Percentiles rank a stretch among this genome's conserved stretches.
Conservation (phyloP, 192 early-diverging fungal species). For the Linnemannia hyalina region DNA sequence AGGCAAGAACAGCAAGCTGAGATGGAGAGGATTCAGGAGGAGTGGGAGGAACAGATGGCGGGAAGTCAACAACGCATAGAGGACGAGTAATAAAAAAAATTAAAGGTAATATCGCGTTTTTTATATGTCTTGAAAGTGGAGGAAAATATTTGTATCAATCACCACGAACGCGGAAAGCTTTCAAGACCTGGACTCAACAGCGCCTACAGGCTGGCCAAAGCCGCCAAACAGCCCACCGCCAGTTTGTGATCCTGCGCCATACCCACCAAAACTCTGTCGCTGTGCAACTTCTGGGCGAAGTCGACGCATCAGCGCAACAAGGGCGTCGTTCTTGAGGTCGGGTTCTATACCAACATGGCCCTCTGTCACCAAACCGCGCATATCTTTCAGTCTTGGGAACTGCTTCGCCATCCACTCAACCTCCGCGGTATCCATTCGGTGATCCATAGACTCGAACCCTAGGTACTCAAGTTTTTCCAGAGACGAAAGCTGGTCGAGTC, state of each 20-base stretch:
- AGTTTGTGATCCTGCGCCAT: not conserved
- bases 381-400: not conserved
- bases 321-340: not conserved
- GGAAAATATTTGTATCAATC: too few species aligned
- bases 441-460: not conserved
- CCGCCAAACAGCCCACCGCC: not conserved
- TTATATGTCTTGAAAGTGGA: too few species aligned
- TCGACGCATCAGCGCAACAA: not conserved
- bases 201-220: too few species aligned
- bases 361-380: not conserved
- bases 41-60: not conserved
- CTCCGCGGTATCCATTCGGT: not conserved
- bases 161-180: too few species aligned
- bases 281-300: not conserved
- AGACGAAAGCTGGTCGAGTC: not conserved
- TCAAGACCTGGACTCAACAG: too few species aligned
- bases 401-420: not conserved
- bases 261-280: not conserved
- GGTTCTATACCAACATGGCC: not conserved
- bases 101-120: too few species aligned
- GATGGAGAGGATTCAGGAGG: not conserved
- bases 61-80: not conserved
- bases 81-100: too few species aligned
- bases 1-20: not conserved
- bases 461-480: not conserved